A percentile compares a stretch with the other conserved stretches of the same genome.
These are phyloP conservation scores for Fusarium irregulare DNA, from an alignment of 2,329 filamentous ascomycete genomes.

Conservation along the genomic window DNA sequence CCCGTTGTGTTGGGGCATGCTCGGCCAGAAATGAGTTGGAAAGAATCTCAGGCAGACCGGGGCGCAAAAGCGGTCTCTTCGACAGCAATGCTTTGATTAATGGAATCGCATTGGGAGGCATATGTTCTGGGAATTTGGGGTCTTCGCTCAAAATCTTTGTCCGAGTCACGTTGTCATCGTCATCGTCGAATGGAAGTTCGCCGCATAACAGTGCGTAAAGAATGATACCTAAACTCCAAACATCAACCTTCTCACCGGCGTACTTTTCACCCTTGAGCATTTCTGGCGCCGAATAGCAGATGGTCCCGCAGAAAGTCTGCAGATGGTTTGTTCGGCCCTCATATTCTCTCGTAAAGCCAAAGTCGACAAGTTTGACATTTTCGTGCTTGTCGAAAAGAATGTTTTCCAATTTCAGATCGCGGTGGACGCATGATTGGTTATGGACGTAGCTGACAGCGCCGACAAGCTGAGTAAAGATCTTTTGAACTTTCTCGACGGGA, in stretches of 20 bases:
- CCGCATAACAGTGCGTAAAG: constrained; percentile 84
- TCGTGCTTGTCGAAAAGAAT: constrained; percentile 96
- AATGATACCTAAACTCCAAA: constrained; percentile 91
- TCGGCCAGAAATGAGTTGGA: constrained; percentile 89
- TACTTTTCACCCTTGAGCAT: constrained; percentile 99
- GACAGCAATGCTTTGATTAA: constrained; percentile 85
- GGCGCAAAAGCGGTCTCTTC: constrained; percentile 87
- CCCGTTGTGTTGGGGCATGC: constrained; percentile 87
- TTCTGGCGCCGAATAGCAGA: constrained; percentile 97
- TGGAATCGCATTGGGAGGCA: constrained; percentile 81
- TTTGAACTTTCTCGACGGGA: constrained; percentile 87
- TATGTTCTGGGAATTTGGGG: constrained; percentile 82
- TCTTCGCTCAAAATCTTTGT: constrained; percentile 86
- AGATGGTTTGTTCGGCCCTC: constrained; percentile 94
- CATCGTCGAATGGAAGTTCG: constrained; percentile 94
- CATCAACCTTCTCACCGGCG: constrained; percentile 96
- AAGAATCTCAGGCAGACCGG: constrained; percentile 85
- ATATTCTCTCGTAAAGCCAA: constrained; percentile 97
- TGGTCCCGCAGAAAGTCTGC: constrained; percentile 96
- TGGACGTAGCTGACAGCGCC: constrained; percentile 97
- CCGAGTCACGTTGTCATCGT: constrained; percentile 90
- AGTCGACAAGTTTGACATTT: constrained; percentile 97
- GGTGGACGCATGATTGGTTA: constrained; percentile 93
- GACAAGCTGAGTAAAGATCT: constrained; percentile 94
- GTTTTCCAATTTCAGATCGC: constrained; percentile 90